Evolutionary conservation across 129 eudicot genomes (phyloP).

Genomic region (Centella asiatica): DNA sequence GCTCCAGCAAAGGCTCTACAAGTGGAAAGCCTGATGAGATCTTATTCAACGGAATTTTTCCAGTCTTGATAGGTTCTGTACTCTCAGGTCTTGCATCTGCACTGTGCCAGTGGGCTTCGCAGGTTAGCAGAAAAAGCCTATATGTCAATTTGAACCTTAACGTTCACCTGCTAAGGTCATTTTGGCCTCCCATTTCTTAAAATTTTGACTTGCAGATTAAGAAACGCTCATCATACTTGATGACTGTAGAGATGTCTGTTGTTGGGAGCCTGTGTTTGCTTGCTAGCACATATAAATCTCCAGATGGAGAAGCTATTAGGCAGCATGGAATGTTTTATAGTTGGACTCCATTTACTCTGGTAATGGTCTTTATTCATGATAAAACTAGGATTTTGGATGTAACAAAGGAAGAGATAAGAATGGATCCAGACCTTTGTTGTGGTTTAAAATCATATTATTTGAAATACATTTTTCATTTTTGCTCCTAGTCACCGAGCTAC

Average conservation of each 20-base stretch:
- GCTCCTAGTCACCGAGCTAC: too few species aligned
- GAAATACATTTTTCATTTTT: too few species aligned
- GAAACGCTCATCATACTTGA: conserved; percentile 85
- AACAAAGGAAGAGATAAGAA: too few species aligned
- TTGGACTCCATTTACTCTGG: conserved; percentile 85
- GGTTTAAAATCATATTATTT: too few species aligned
- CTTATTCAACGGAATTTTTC: conserved; percentile 70
- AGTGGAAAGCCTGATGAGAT: conserved; percentile 55
- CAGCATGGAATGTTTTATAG: conserved; percentile 74
- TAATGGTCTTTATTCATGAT: conserved; percentile 29
- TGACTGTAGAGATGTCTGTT: conserved; percentile 96
- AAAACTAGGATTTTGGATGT: too few species aligned
- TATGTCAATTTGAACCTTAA: neutral
- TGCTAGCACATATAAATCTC: conserved; percentile 78
- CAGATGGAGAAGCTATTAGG: conserved; percentile 89
- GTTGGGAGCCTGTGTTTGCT: conserved; percentile 84
- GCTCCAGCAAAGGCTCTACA: conserved; percentile 71
- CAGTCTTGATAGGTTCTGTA: conserved; percentile 83
- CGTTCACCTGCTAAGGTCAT: conserved; percentile 1
- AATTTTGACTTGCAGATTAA: conserved; percentile 50
- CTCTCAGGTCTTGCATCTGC: conserved; percentile 98
- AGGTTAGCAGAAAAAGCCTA: conserved; percentile 42
- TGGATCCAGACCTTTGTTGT: too few species aligned
- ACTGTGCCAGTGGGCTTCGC: conserved; percentile 98
- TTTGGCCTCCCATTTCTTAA: neutral